phyloP scores from a whole-genome alignment of 306 rosid genomes.

The Citrullus amarus region DNA sequence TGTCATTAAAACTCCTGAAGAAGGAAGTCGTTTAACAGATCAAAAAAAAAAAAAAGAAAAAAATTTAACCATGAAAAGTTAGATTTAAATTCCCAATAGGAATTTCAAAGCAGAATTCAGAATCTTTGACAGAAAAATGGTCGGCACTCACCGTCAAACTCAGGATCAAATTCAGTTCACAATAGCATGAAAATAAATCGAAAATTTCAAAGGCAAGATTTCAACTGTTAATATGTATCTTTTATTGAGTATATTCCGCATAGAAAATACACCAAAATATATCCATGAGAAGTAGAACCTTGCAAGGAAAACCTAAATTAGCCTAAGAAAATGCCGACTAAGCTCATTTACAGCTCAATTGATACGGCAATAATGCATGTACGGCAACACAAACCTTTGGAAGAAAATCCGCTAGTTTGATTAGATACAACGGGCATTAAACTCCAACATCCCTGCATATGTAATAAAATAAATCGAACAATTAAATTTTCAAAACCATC shows the following conservation, averaged over 20 bases:
- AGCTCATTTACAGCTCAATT: too few relatives aligned
- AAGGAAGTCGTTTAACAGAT: neutral
- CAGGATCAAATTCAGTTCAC: neutral
- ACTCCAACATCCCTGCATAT: neutral
- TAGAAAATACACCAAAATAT: too few relatives aligned
- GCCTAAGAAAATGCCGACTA: too few relatives aligned
- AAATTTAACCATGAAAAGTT: neutral
- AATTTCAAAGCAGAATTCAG: neutral
- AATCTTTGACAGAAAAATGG: neutral
- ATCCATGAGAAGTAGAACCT: too few relatives aligned
- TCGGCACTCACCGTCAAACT: neutral
- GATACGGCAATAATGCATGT: too few relatives aligned
- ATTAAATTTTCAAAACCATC: neutral
- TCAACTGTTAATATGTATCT: too few relatives aligned
- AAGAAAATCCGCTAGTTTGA: neutral
- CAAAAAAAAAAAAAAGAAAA: neutral
- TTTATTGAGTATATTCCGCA: too few relatives aligned
- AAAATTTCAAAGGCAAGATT: neutral
- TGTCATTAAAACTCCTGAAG: neutral
- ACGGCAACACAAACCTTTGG: neutral
- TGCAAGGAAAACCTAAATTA: too few relatives aligned
- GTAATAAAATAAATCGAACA: neutral
- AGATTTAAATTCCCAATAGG: neutral
- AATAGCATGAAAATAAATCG: neutral
- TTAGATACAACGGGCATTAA: neutral